Base-by-base conservation (phyloP, 768 basidiomycete genomes). In the Collybia sp. region DNA sequence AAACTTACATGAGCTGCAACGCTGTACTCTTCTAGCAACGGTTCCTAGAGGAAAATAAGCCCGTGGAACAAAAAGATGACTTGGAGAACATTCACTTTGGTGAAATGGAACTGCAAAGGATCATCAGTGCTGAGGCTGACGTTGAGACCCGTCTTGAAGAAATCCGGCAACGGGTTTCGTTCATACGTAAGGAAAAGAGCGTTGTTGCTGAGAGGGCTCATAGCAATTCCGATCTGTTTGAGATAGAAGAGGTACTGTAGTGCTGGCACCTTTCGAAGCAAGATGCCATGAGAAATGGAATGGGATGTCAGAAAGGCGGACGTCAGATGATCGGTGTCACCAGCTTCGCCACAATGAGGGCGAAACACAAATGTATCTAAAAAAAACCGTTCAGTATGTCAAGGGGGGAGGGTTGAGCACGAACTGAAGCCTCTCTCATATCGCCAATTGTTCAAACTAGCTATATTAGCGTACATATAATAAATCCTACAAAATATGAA, bases 281-380 rank as follows among this genome's bases (percentile, higher is more conserved):
- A 73, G 63, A 99, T 99, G n/a, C 96, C 96, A 58, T 99, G 96
- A 9, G 96, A 97, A 59, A 99, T 98, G 1, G 94, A 97, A 60
- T 98, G 95, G 2, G 94, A 88, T 1, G 93, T 93, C 17, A 99
- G 75, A 79, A 93, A 99, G 2, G 95, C 89, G 2, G 96, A 92
- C 0, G 94, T 90, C 10, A 99, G 78, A 62, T 99, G 96, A 62
- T 98, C 96, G 0, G 96, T 89, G 61, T 99, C 96, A 20, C 96
- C 96, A 0, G 96, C 96, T 73, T 99, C 96, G 42, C 96, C 96
- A 30, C 88, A 88, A 64, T 99, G 96, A 0, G 96, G 96, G 30
- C 96, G 85, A 49, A 99, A 80, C 35, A 97, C 94, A 61, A 99
- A 94, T 0, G 96, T 98, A 61, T 88, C 95, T 98, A 53, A 31